phyloP scores from a whole-genome alignment of 257 asterid genomes.

The Echium plantagineum region DNA sequence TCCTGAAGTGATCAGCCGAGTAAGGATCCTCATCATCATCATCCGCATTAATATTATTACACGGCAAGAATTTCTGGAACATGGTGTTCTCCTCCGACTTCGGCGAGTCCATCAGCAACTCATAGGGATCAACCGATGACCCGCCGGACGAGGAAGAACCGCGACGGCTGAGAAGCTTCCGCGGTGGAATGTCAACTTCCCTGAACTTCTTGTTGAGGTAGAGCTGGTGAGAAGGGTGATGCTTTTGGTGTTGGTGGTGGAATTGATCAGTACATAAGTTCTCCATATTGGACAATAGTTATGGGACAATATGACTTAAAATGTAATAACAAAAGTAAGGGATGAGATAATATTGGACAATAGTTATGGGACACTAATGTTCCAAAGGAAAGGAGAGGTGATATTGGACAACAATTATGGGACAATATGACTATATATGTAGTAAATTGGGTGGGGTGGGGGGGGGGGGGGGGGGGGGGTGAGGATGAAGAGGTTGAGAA shows the following conservation, averaged over 20 bases:
- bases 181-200: slow-evolving; percentile 74
- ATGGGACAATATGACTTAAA: neutral
- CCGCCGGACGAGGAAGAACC: slow-evolving; percentile 7
- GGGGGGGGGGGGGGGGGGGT: slow-evolving; percentile 2
- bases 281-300: slow-evolving; percentile 28
- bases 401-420: neutral
- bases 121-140: neutral
- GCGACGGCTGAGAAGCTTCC: slow-evolving; percentile 56
- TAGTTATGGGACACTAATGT: neutral
- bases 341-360: neutral
- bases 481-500: neutral
- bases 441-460: neutral
- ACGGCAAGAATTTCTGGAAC: slow-evolving; percentile 65
- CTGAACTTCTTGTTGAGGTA: slow-evolving; percentile 53
- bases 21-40: slow-evolving; percentile 57
- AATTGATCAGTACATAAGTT: slow-evolving; percentile 38
- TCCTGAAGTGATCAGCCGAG: slow-evolving; percentile 77
- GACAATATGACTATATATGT: too few relatives aligned
- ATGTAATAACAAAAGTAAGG: neutral
- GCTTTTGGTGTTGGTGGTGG: slow-evolving; percentile 25
- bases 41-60: slow-evolving; percentile 31
- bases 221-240: slow-evolving; percentile 63
- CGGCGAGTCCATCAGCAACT: slow-evolving; percentile 35
- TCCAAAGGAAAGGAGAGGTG: neutral
- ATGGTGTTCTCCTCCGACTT: slow-evolving; percentile 34